These are phyloP conservation scores for Colletotrichum sp. DNA, from an alignment of 2,329 filamentous ascomycete genomes.

Conservation along the genomic window DNA sequence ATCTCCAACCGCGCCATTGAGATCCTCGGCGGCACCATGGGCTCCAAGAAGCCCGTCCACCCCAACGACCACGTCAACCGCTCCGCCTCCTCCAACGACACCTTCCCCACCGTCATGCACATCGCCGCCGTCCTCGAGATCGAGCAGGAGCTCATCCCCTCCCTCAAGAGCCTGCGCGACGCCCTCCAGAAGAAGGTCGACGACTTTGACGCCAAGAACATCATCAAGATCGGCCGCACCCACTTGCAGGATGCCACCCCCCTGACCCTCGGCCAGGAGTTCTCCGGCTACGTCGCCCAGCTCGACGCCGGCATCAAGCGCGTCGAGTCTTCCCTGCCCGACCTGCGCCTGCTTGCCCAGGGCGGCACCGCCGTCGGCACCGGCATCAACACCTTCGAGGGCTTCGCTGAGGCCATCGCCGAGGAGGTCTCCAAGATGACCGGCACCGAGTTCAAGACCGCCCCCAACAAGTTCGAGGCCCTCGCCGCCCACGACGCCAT, in stretches of 20 bases:
- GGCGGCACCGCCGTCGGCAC: conserved; percentile 97
- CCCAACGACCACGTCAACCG: conserved; percentile 99
- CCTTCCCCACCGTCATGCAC: conserved; percentile 99
- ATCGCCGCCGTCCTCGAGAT: conserved; percentile 96
- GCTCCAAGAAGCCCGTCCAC: conserved; percentile 97
- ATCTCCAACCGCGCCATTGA: conserved; percentile 99
- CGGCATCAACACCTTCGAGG: conserved; percentile 95
- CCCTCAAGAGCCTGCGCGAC: conserved; percentile 80
- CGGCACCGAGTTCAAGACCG: conserved; percentile 90
- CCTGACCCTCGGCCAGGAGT: conserved; percentile 94
- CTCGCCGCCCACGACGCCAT: conserved; percentile 95
- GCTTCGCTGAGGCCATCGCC: conserved; percentile 93
- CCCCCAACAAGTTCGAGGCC: conserved; percentile 98
- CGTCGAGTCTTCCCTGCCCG: conserved; percentile 81
- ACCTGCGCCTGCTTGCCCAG: conserved; percentile 87
- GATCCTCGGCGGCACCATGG: conserved; percentile 92
- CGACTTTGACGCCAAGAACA: conserved; percentile 81
- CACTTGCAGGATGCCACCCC: conserved; percentile 98
- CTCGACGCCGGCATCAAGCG: conserved; percentile 90
- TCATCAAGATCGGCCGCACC: conserved; percentile 99
- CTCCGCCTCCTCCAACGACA: conserved; percentile 98
- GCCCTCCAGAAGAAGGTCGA: conserved; percentile 89
- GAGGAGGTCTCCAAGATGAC: conserved; percentile 92
- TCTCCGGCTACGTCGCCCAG: conserved; percentile 96
- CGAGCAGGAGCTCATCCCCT: conserved; percentile 83